Evolutionary conservation across 192 early-diverging fungal genomes (phyloP).

Genomic region (Jimgerdemannia lactiflua): DNA sequence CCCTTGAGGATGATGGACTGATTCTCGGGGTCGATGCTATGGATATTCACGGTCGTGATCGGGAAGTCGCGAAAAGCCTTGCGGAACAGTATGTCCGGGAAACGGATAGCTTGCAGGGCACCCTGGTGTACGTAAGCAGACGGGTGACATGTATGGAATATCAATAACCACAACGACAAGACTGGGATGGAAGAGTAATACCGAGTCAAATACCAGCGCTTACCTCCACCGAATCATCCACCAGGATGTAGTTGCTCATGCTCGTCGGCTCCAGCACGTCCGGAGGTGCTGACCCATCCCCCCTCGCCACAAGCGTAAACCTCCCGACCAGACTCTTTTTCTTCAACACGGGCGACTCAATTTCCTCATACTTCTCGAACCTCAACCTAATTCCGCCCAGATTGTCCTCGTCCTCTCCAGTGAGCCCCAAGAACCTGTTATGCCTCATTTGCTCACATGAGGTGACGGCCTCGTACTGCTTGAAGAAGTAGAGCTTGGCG

Average conservation of each 20-base stretch:
- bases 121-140: slow-evolving; percentile 7
- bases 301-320: neutral
- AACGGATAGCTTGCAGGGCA: slow-evolving; percentile 12
- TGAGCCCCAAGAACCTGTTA: slow-evolving; percentile 11
- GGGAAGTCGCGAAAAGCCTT: slow-evolving; percentile 5
- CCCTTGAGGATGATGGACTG: slow-evolving; percentile 12
- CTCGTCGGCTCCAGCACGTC: slow-evolving; percentile 6
- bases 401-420: neutral
- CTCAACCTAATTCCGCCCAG: slow-evolving; percentile 4
- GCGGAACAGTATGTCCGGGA: slow-evolving; percentile 20
- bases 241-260: slow-evolving; percentile 20
- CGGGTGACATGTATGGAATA: no score
- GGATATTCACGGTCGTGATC: neutral
- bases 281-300: neutral
- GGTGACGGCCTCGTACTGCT: slow-evolving; percentile 22
- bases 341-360: slow-evolving; percentile 2
- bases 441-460: slow-evolving; percentile 5
- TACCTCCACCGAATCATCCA: slow-evolving; percentile 22
- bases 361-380: slow-evolving; percentile 10
- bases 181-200: neutral
- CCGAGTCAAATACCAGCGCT: neutral
- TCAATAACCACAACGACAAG: no score
- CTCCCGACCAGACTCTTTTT: neutral
- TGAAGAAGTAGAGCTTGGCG: slow-evolving; percentile 26
- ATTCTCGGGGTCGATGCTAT: slow-evolving; percentile 7